These are phyloP conservation scores for Skeletonema potamos DNA, from an alignment of 108 stramenopile species.

Conservation along the genomic window DNA sequence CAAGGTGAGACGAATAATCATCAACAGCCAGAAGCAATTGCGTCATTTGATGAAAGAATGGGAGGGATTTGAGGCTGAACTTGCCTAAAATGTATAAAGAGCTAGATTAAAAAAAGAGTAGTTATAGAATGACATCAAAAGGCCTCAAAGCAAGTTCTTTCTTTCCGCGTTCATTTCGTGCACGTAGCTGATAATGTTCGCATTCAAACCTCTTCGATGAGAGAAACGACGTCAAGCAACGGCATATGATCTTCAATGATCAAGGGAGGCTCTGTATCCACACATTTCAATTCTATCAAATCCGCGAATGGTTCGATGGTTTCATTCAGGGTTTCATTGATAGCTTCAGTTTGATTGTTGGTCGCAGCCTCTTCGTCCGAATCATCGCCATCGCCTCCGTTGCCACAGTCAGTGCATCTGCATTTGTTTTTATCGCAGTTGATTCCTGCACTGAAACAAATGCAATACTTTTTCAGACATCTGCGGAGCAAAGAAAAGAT, in stretches of 20 bases:
- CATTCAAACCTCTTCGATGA: not conserved
- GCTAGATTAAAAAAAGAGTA: too few relatives aligned
- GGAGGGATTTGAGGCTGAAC: slow-evolving; percentile 62
- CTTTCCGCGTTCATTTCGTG: too few relatives aligned
- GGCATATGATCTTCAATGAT: not conserved
- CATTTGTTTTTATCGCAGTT: not conserved
- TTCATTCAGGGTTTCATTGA: not conserved
- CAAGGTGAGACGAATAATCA: slow-evolving; percentile 77
- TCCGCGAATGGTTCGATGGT: not conserved
- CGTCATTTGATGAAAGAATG: slow-evolving; percentile 64
- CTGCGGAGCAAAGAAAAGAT: not conserved
- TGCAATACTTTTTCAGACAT: not conserved
- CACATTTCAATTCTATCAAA: not conserved
- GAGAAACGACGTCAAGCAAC: not conserved
- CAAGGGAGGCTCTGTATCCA: not conserved
- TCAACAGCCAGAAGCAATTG: slow-evolving; percentile 64
- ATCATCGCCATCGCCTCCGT: not conserved
- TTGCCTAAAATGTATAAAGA: slow-evolving; percentile 21
- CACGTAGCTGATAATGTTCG: too few relatives aligned
- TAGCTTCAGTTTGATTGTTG: not conserved
- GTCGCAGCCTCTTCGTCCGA: not conserved
- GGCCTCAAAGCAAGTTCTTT: too few relatives aligned
- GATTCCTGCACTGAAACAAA: slow-evolving; percentile 1
- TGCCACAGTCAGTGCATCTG: not conserved
- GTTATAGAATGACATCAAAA: too few relatives aligned